These are phyloP conservation scores for Fusarium pseudocircinatum DNA, from an alignment of 2,329 filamentous ascomycete species.

Conservation along the genomic window DNA sequence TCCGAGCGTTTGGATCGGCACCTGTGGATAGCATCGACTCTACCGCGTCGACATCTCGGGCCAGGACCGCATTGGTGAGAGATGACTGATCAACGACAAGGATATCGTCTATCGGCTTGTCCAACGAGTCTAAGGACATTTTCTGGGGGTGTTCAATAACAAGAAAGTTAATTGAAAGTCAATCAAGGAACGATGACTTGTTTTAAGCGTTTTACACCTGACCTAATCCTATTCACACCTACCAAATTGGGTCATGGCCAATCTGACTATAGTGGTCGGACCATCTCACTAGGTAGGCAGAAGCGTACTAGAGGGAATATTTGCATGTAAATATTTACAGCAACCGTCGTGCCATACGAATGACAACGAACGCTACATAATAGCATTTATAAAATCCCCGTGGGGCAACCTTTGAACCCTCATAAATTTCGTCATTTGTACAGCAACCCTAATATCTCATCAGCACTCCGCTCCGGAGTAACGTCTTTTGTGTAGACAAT, in stretches of 20 bases:
- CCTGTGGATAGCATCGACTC: rapidly evolving
- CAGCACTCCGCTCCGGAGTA: rapidly evolving
- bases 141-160: rapidly evolving
- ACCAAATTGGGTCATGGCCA: not conserved
- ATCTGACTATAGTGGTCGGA: not conserved
- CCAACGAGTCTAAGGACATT: rapidly evolving
- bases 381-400: no score
- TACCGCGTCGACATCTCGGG: rapidly evolving
- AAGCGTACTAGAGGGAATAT: rapidly evolving
- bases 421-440: no score
- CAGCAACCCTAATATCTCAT: not conserved
- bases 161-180: rapidly evolving
- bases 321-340: not conserved
- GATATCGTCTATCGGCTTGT: no score
- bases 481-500: not conserved
- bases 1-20: not conserved
- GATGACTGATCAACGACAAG: not conserved
- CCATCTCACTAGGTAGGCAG: not conserved
- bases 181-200: rapidly evolving
- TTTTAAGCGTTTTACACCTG: rapidly evolving
- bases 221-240: not conserved
- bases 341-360: no score
- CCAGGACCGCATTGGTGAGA: not conserved
- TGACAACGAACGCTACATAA: no score
- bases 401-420: no score